Evolutionary conservation across 2,329 filamentous ascomycete genomes (phyloP), one percentile per base, ranked within the genome.

Genomic region (Lecanoromycetidae sp.): DNA sequence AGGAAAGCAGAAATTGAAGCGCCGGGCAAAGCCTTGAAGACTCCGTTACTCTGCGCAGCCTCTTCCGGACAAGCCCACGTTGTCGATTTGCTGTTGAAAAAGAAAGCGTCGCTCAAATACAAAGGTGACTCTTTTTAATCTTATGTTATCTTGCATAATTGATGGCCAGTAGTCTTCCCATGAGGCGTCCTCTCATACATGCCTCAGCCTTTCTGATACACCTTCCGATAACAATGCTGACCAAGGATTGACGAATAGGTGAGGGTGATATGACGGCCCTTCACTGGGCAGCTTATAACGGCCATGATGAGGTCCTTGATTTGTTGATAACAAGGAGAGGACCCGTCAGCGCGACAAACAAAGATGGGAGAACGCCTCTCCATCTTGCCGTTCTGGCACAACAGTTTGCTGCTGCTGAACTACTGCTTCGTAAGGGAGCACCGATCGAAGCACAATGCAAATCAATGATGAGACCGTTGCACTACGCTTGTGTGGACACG

Each of bases 241-340:
- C n/a, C n/a, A n/a, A n/a, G n/a, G n/a, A n/a, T n/a, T n/a, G n/a
- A n/a, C n/a, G n/a, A n/a, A n/a, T n/a, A n/a, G n/a, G n/a, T 41
- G 61, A 66, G 39, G 56, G 53, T 13, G 58, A 57, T 4, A 66
- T 65, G 63, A 63, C 61, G 7, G 58, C 61, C 0, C 42, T 66
- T 17, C 64, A 66, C 41, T 65, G 62, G 63, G 64, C 64, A 22
- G 57, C 59, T 5, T 64, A 57, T 48, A 64, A 63, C 40, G 64
- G 63, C 2, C 62, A 66, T 44, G 55, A 57, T 13, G 62, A 66
- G 32, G 56, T 62, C 10, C 60, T 65, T 4, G 51, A 60, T 1
- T 43, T 63, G 9, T 55, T 66, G 4, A 54, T 60, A 26, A 55
- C 61, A 27, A 60, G 56, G 46, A 60, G 58, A 52, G 53, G 53